Evolutionary conservation across 106 monocot genomes (phyloP).

Genomic region (Acorus gramineus): DNA sequence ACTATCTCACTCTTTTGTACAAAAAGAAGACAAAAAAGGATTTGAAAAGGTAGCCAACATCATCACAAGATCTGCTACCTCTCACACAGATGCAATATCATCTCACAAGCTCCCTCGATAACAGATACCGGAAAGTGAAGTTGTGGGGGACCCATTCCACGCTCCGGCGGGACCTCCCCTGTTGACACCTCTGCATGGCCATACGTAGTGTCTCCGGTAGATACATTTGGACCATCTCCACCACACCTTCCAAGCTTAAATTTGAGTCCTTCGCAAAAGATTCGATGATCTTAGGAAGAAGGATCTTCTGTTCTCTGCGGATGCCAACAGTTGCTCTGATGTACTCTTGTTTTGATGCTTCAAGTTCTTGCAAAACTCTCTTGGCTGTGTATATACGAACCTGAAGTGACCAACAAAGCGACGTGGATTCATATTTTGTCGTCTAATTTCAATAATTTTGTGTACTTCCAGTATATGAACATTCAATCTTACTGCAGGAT

Average conservation of each 20-base stretch:
- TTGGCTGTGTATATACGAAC: conserved; percentile 21
- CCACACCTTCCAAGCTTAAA: conserved; percentile 2
- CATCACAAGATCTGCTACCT: not conserved
- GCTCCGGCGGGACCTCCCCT: conserved; percentile 13
- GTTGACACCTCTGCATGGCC: conserved; percentile 21
- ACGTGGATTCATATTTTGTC: too few relatives aligned
- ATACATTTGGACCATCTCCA: conserved; percentile 20
- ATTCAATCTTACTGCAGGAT: conserved; percentile 59
- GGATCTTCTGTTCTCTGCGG: conserved; percentile 19
- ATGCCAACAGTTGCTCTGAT: conserved; percentile 18
- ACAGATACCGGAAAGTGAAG: conserved; percentile 20
- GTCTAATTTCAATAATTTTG: too few relatives aligned
- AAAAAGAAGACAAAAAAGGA: too few relatives aligned
- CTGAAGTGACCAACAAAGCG: not conserved
- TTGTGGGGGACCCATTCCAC: conserved; percentile 22
- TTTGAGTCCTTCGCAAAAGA: conserved; percentile 16
- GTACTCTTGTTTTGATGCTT: conserved; percentile 24
- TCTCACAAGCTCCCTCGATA: conserved; percentile 14
- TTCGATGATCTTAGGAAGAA: conserved; percentile 21
- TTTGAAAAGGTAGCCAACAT: not conserved
- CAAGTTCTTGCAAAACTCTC: conserved; percentile 19
- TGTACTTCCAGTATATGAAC: too few relatives aligned
- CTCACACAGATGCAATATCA: not conserved
- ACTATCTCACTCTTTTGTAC: too few relatives aligned
- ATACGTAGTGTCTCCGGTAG: conserved; percentile 16